These are phyloP conservation scores for Backusella parvicylindrica DNA, from an alignment of 192 early-diverging fungal species.

Conservation along the genomic window DNA sequence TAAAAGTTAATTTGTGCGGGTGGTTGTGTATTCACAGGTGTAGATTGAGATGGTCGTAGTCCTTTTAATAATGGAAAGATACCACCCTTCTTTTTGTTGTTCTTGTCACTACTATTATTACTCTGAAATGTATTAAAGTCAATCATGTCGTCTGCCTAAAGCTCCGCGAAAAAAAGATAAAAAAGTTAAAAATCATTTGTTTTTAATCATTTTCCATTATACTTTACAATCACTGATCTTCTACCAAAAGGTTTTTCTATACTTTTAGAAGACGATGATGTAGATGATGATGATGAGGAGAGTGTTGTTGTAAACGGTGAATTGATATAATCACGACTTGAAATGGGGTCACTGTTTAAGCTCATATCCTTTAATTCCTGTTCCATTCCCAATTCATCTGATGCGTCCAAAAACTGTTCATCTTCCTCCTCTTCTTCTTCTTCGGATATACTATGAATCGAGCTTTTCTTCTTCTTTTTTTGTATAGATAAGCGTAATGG, in stretches of 20 bases:
- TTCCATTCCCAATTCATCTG: neutral
- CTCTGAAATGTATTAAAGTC: neutral
- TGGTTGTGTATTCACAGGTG: conserved; percentile 12
- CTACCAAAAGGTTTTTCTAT: conserved; percentile 4
- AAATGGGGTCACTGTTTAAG: neutral
- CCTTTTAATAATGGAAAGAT: conserved; percentile 11
- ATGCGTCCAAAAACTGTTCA: neutral
- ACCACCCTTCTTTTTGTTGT: neutral
- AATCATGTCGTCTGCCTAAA: conserved; percentile 3
- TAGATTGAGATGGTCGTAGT: conserved; percentile 5
- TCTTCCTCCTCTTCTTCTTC: neutral
- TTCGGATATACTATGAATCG: neutral
- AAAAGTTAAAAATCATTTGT: neutral
- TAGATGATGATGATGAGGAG: neutral
- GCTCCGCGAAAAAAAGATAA: neutral
- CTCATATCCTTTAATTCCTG: neutral
- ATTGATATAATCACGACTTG: neutral
- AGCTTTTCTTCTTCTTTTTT: neutral
- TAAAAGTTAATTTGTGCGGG: conserved; percentile 27
- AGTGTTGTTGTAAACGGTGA: neutral
- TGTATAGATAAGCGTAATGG: neutral
- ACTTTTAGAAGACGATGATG: neutral
- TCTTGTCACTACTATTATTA: neutral
- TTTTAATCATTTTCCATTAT: neutral
- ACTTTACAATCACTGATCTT: neutral